phyloP scores from a whole-genome alignment of 2,329 filamentous ascomycete species.

The Nemania abortiva region DNA sequence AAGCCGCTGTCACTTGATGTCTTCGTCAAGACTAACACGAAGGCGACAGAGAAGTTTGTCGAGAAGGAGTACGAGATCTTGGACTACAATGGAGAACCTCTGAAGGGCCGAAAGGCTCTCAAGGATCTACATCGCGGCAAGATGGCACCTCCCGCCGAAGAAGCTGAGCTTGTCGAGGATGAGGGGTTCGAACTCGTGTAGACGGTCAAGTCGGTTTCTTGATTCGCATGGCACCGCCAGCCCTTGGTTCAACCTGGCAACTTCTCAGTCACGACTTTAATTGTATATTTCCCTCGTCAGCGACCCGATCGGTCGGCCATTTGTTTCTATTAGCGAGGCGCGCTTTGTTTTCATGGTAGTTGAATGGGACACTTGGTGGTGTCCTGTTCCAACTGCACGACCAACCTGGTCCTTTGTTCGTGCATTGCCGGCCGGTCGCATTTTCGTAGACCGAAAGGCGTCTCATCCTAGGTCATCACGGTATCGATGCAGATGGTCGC shows the following conservation, averaged over 20 bases:
- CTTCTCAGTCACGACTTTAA: constrained; percentile 20
- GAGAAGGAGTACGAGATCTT: constrained; percentile 63
- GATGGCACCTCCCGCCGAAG: constrained; percentile 42
- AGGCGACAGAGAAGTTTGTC: constrained; percentile 60
- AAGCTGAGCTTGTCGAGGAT: constrained; percentile 52
- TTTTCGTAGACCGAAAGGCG: constrained; percentile 4
- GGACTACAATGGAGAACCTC: constrained; percentile 58
- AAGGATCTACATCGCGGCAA: constrained; percentile 54
- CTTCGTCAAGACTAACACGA: constrained; percentile 53
- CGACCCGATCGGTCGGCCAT: constrained; percentile 5
- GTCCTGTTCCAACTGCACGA: neutral
- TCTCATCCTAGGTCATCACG: constrained; percentile 21
- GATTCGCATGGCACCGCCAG: constrained; percentile 26
- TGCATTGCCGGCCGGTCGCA: constrained; percentile 11
- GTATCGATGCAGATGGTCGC: constrained; percentile 19
- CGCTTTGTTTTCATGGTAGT: constrained; percentile 12
- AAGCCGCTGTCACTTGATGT: constrained; percentile 56
- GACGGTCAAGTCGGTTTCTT: constrained; percentile 11
- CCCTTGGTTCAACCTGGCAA: constrained; percentile 20
- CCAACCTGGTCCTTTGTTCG: constrained; percentile 3
- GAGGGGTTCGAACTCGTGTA: constrained; percentile 59
- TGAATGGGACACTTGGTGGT: constrained; percentile 4
- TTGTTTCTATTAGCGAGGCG: constrained; percentile 27
- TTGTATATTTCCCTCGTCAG: constrained; percentile 25
- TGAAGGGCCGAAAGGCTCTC: constrained; percentile 60